Conservation (phyloP, 441 rosid species). For the Theobroma grandiflorum region DNA sequence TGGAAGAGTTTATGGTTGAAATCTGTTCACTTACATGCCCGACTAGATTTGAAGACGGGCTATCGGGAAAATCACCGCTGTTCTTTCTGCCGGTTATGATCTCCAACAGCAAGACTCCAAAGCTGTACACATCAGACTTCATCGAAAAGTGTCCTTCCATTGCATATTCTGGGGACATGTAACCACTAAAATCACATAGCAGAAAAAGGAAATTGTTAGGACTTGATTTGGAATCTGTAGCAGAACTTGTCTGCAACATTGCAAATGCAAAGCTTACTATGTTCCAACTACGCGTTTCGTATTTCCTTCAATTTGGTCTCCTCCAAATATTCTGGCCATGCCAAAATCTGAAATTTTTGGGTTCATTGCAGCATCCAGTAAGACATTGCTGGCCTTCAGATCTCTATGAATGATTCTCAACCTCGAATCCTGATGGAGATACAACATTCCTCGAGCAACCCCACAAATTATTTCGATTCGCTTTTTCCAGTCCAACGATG, state of each 20-base stretch:
- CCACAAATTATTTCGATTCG: slow-evolving; percentile 56
- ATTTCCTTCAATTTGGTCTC: slow-evolving; percentile 54
- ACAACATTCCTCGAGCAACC: slow-evolving; percentile 76
- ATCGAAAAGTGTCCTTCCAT: slow-evolving; percentile 55
- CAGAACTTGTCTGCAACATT: neutral
- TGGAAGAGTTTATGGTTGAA: neutral
- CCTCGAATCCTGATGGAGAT: slow-evolving; percentile 83
- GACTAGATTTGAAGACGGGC: slow-evolving; percentile 34
- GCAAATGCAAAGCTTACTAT: slow-evolving; percentile 49
- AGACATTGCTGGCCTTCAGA: slow-evolving; percentile 71
- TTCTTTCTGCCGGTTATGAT: slow-evolving; percentile 58
- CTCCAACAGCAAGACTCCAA: slow-evolving; percentile 63
- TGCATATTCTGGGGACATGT: slow-evolving; percentile 73
- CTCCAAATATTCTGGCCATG: slow-evolving; percentile 64
- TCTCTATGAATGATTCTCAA: slow-evolving; percentile 76
- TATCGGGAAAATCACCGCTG: slow-evolving; percentile 34
- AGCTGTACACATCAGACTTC: slow-evolving; percentile 70
- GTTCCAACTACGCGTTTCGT: slow-evolving; percentile 77
- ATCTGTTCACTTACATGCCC: slow-evolving; percentile 52
- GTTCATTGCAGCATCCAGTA: slow-evolving; percentile 60
- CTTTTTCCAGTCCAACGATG: slow-evolving; percentile 43
- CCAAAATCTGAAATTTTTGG: slow-evolving; percentile 89
- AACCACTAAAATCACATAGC: slow-evolving; percentile 48
- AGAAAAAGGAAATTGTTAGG: neutral
- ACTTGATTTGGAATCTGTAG: neutral